Percentiles rank a stretch among this genome's conserved stretches.
Evolutionary conservation across 2,329 filamentous ascomycete genomes (phyloP).

Genomic region (Lojkania enalia): DNA sequence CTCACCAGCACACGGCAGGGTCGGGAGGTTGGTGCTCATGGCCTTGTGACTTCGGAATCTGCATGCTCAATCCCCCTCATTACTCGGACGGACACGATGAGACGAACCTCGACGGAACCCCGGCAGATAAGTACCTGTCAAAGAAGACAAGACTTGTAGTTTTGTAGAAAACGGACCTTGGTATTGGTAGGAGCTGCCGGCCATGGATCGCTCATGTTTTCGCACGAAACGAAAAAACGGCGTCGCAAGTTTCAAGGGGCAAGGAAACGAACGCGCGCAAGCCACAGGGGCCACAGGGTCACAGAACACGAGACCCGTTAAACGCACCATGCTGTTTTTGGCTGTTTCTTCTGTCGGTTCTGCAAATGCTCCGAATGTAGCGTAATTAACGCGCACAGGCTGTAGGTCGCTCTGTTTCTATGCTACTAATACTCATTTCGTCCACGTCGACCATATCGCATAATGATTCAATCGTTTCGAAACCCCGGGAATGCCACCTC

Average conservation of each 20-base stretch:
- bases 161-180: too few species aligned
- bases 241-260: slow-evolving; percentile 9
- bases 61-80: too few species aligned
- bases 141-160: too few species aligned
- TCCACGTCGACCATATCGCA: background rate
- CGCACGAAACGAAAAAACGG: too few species aligned
- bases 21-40: too few species aligned
- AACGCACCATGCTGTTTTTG: background rate
- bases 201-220: too few species aligned
- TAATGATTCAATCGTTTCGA: background rate
- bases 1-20: too few species aligned
- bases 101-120: too few species aligned
- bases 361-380: background rate
- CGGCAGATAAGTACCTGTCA: too few species aligned
- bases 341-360: background rate
- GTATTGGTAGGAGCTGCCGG: too few species aligned
- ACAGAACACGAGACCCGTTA: slow-evolving; percentile 6
- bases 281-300: slow-evolving; percentile 4
- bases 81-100: too few species aligned
- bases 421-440: background rate
- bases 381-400: slow-evolving; percentile 1
- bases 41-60: too few species aligned
- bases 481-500: background rate
- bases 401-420: background rate
- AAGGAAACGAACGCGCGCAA: slow-evolving; percentile 1